These are phyloP conservation scores for Glycine latifolia DNA, from an alignment of 306 rosid genomes.

Conservation along the genomic window DNA sequence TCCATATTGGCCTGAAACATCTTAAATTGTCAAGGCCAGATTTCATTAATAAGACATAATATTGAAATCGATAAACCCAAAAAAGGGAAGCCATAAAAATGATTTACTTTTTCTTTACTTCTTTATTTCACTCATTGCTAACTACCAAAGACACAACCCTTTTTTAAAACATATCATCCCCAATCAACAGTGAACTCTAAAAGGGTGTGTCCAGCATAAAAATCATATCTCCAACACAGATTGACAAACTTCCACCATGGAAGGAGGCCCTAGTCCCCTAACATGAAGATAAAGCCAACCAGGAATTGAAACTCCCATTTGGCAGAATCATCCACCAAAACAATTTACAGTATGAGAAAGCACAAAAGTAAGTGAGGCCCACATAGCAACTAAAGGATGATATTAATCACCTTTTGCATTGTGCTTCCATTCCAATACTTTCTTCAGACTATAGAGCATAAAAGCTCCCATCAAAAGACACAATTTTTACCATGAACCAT, in stretches of 20 bases:
- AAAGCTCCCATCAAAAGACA: not conserved
- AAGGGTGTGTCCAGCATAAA: conserved; percentile 2
- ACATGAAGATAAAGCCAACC: not conserved
- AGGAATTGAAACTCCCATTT: not conserved
- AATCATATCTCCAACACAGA: not conserved
- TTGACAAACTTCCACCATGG: conserved; percentile 11
- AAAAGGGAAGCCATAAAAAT: not conserved
- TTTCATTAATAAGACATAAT: not conserved
- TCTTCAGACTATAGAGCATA: not conserved
- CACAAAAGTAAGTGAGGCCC: not conserved
- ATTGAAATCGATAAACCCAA: conserved; percentile 9
- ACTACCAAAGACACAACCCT: conserved; percentile 6
- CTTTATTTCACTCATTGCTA: not conserved
- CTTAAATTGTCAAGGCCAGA: no score
- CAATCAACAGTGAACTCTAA: not conserved
- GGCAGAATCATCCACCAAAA: not conserved
- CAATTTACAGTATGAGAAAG: not conserved
- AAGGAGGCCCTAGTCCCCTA: not conserved
- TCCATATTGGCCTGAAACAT: not conserved
- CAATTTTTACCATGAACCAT: not conserved
- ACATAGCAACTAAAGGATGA: not conserved
- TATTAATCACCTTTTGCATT: not conserved
- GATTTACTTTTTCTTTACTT: not conserved
- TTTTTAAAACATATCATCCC: not conserved
- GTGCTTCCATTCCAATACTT: conserved; percentile 4